A percentile compares a stretch with the other conserved stretches of the same genome.
These are phyloP conservation scores for Kodamaea sagamina DNA, from an alignment of 805 yeast species.

Conservation along the genomic window DNA sequence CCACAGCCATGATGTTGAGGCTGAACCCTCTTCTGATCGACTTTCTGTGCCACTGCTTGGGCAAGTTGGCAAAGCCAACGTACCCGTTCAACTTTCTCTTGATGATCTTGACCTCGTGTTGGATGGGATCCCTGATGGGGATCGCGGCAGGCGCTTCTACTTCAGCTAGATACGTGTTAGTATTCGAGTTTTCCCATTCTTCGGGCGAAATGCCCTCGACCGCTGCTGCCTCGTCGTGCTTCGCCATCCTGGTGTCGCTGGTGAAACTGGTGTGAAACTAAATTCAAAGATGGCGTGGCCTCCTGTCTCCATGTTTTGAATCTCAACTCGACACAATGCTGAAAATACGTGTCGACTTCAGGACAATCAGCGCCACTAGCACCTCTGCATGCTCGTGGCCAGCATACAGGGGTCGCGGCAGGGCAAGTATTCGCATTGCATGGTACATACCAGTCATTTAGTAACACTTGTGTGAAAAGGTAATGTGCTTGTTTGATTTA, in stretches of 20 bases:
- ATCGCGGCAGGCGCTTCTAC: slow-evolving; percentile 16
- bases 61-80: slow-evolving; percentile 96
- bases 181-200: slow-evolving; percentile 2
- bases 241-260: too few relatives aligned
- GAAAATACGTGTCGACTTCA: slow-evolving; percentile 5
- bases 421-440: not conserved
- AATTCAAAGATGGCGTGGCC: not conserved
- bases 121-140: slow-evolving; percentile 17
- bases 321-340: slow-evolving; percentile 5
- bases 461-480: slow-evolving; percentile 5
- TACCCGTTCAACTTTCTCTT: slow-evolving; percentile 85
- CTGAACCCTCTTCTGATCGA: slow-evolving; percentile 78
- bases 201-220: not conserved
- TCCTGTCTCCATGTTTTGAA: slow-evolving; percentile 3
- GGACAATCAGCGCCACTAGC: not conserved
- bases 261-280: too few relatives aligned
- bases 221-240: too few relatives aligned
- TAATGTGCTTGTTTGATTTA: slow-evolving; percentile 8
- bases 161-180: slow-evolving; percentile 15
- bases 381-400: not conserved
- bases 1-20: slow-evolving; percentile 86
- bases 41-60: slow-evolving; percentile 98
- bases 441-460: slow-evolving; percentile 4
- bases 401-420: not conserved
- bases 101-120: slow-evolving; percentile 58